These are phyloP conservation scores for Rhynchosporium secalis DNA, from an alignment of 2,329 filamentous ascomycete species.

Conservation along the genomic window DNA sequence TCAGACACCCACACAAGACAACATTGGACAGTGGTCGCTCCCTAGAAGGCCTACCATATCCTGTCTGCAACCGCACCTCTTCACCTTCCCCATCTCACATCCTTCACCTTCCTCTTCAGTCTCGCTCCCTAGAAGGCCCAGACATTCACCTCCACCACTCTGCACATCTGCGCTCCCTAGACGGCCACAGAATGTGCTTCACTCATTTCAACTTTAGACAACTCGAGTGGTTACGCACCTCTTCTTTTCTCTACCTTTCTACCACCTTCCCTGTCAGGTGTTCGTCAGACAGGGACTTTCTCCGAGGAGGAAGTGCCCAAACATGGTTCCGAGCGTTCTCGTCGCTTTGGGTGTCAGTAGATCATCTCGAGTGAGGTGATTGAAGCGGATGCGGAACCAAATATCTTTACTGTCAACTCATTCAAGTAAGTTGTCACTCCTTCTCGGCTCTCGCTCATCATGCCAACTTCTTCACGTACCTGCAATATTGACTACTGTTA, in stretches of 20 bases:
- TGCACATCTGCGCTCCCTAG: neutral
- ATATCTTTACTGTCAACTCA: too few species aligned
- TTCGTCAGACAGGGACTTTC: conserved; percentile 8
- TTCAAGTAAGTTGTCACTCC: too few species aligned
- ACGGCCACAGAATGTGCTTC: neutral
- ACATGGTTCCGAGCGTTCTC: conserved; percentile 2
- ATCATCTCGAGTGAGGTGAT: neutral
- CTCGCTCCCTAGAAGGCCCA: conserved; percentile 13
- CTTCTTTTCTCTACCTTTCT: neutral
- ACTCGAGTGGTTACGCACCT: neutral
- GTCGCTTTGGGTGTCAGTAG: conserved; percentile 11
- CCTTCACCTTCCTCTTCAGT: neutral
- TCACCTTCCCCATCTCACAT: neutral
- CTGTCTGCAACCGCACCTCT: neutral
- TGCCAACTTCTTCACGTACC: too few species aligned
- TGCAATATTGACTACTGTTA: too few species aligned
- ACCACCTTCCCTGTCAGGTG: conserved; percentile 7
- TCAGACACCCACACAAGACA: neutral
- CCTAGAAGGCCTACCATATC: neutral
- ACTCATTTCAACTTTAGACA: neutral
- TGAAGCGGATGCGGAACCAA: too few species aligned
- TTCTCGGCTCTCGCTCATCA: too few species aligned
- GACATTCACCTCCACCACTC: neutral
- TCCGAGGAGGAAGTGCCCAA: neutral
- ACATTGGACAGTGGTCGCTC: conserved; percentile 3